A percentile compares a stretch with the other conserved stretches of the same genome.
Conservation (phyloP, 768 basidiomycete species). For the Russula brevipes region DNA sequence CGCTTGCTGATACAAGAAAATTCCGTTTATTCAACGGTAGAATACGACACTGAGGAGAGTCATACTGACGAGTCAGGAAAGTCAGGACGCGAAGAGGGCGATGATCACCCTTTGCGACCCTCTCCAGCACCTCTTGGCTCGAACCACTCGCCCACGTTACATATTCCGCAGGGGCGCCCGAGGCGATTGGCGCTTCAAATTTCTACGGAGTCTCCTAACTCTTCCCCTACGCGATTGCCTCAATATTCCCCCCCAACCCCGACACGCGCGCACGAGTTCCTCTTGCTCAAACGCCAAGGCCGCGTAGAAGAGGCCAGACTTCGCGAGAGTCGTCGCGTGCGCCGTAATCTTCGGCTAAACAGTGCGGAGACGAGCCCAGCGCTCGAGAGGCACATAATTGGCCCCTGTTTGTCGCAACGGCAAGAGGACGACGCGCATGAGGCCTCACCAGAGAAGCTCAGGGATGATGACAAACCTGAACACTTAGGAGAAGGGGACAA, state of each 20-base stretch:
- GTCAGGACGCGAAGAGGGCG: slow-evolving; percentile 6
- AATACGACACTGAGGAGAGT: slow-evolving; percentile 13
- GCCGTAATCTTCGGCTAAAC: not conserved
- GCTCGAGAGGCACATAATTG: not conserved
- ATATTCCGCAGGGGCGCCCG: not conserved
- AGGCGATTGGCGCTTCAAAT: slow-evolving; percentile 6
- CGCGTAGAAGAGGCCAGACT: slow-evolving; percentile 19
- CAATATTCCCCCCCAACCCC: slow-evolving; percentile 28
- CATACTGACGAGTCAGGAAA: slow-evolving; percentile 18
- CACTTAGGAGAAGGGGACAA: not conserved
- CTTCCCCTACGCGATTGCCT: not conserved
- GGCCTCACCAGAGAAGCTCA: not conserved
- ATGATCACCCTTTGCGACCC: not conserved
- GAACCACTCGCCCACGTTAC: not conserved
- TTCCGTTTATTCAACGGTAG: not conserved
- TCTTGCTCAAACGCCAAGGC: slow-evolving; percentile 14
- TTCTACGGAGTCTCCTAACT: slow-evolving; percentile 13
- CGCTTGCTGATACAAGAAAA: slow-evolving; percentile 7
- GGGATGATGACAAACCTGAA: not conserved
- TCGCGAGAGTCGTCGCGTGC: slow-evolving; percentile 13
- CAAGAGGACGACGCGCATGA: not conserved
- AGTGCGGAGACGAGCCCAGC: slow-evolving; percentile 3
- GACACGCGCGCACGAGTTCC: slow-evolving; percentile 26
- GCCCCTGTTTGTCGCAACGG: slow-evolving; percentile 2
- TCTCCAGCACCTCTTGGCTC: not conserved